phyloP scores from a whole-genome alignment of 2,329 filamentous ascomycete species.

The Fusarium temperatum region DNA sequence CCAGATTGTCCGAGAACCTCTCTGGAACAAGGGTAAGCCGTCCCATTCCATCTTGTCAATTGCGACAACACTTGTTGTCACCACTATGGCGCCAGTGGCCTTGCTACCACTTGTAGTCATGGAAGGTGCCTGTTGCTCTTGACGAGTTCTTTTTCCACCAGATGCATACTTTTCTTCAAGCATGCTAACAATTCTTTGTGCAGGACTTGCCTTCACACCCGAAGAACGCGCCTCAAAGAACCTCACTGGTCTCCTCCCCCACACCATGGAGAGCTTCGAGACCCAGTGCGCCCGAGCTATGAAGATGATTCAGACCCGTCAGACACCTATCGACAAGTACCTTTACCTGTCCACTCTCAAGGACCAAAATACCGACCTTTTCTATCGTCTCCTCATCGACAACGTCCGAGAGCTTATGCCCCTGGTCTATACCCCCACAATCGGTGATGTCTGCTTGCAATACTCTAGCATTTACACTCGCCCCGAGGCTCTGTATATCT shows the following conservation, averaged over 20 bases:
- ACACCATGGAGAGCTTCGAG: conserved; percentile 68
- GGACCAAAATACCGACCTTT: conserved; percentile 79
- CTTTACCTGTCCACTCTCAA: conserved; percentile 82
- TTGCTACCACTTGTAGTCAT: neutral
- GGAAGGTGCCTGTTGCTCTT: neutral
- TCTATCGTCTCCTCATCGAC: conserved; percentile 83
- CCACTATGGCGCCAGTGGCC: conserved; percentile 15
- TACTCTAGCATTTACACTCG: conserved; percentile 97
- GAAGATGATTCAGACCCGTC: conserved; percentile 75
- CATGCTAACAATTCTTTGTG: conserved; percentile 18
- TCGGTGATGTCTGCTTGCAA: conserved; percentile 95
- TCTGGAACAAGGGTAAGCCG: conserved; percentile 71
- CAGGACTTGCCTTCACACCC: conserved; percentile 71
- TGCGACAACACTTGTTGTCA: conserved; percentile 22
- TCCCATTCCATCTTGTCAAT: conserved; percentile 12
- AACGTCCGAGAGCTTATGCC: conserved; percentile 82
- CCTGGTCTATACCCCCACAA: conserved; percentile 86
- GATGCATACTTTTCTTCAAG: neutral
- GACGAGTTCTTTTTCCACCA: neutral
- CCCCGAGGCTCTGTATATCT: conserved; percentile 95
- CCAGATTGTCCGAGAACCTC: conserved; percentile 68
- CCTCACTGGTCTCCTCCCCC: conserved; percentile 71
- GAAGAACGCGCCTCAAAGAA: conserved; percentile 71
- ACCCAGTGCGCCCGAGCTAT: conserved; percentile 73
- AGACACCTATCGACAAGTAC: conserved; percentile 81